phyloP scores from a whole-genome alignment of 768 basidiomycete genomes.

The Megacollybia marginata region DNA sequence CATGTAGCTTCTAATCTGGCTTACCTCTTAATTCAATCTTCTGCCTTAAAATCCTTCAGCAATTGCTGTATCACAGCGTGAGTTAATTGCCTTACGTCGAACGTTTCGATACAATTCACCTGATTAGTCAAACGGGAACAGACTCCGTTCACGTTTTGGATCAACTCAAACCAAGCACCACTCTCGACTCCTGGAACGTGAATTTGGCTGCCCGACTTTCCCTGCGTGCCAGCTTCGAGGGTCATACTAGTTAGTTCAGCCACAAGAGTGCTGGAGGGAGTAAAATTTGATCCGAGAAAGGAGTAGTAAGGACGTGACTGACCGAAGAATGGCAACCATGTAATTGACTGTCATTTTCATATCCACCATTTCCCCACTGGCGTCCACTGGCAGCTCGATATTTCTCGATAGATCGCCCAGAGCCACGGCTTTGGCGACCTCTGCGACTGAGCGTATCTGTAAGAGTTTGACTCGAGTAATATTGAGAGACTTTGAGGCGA shows the following conservation, averaged over 20 bases:
- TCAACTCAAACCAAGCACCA: conserved; percentile 88
- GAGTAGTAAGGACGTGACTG: not conserved
- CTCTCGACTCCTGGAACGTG: conserved; percentile 82
- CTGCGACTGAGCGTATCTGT: conserved; percentile 4
- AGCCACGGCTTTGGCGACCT: conserved; percentile 70
- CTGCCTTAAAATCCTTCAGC: no score
- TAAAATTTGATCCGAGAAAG: not conserved
- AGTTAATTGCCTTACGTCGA: not conserved
- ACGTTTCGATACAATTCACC: conserved; percentile 2
- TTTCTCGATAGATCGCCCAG: no score
- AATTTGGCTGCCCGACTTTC: conserved; percentile 84
- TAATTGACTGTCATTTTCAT: conserved; percentile 61
- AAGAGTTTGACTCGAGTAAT: not conserved
- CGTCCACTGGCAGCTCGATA: no score
- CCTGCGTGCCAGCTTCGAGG: conserved; percentile 80
- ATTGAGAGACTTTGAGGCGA: conserved; percentile 47
- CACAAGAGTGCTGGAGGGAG: conserved; percentile 44
- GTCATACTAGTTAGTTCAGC: conserved; percentile 83
- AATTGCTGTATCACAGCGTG: no score
- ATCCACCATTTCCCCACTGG: conserved; percentile 83
- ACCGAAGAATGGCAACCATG: conserved; percentile 41
- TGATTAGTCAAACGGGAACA: conserved; percentile 72
- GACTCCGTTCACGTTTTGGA: conserved; percentile 76
- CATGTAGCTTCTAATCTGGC: no score
- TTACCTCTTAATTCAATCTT: no score